These are phyloP conservation scores for Fomitopsis pinicola DNA, from an alignment of 1,284 basidiomycete species.

Conservation along the genomic window DNA sequence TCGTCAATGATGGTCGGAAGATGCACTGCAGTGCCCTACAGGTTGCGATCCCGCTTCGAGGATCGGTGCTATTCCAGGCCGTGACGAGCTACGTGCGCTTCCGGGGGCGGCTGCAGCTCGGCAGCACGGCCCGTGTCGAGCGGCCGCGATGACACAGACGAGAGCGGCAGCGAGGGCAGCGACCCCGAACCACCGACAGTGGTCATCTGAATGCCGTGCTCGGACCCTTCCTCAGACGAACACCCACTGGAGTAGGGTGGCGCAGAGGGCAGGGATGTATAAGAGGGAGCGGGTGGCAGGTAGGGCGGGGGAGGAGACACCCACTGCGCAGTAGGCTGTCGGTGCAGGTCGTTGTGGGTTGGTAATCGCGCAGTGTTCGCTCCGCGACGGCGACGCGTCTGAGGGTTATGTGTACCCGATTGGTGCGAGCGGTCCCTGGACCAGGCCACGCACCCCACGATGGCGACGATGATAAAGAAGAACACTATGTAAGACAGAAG, in stretches of 20 bases:
- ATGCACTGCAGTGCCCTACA: background rate
- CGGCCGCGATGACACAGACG: background rate
- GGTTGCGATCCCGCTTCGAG: background rate
- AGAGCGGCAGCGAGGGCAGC: background rate
- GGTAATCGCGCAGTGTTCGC: background rate
- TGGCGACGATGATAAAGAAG: background rate
- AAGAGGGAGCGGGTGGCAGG: background rate
- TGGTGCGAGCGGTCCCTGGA: background rate
- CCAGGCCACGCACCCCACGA: background rate
- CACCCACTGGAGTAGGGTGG: background rate
- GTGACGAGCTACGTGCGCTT: background rate
- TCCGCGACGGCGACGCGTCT: background rate
- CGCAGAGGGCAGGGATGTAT: background rate
- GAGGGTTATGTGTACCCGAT: background rate
- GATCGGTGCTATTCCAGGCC: background rate
- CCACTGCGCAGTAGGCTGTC: background rate
- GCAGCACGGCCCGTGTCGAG: background rate
- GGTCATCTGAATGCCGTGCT: background rate
- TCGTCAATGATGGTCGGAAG: background rate
- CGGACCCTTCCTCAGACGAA: background rate
- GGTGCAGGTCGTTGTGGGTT: background rate
- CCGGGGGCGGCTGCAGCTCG: background rate
- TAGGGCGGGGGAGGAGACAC: background rate
- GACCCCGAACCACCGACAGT: background rate
- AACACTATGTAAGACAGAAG: background rate